These are phyloP conservation scores for Coffea canephora DNA, from an alignment of 257 asterid genomes.

Conservation along the genomic window DNA sequence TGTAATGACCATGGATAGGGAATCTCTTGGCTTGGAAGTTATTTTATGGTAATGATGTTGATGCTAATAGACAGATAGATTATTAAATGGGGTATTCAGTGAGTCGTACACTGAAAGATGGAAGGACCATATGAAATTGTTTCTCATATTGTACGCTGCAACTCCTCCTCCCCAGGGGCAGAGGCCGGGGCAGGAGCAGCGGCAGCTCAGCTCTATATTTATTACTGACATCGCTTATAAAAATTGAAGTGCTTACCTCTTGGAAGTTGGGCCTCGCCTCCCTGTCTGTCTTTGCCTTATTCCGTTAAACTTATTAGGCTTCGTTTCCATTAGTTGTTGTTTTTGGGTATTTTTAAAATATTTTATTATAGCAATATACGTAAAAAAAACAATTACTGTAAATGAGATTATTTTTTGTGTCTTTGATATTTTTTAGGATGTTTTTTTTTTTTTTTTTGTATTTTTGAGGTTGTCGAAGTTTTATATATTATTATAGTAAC, in stretches of 20 bases:
- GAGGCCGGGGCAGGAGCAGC: not conserved
- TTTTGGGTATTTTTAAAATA: too few species aligned
- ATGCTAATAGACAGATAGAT: not conserved
- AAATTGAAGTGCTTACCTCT: not conserved
- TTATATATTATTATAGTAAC: too few species aligned
- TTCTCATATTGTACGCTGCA: not conserved
- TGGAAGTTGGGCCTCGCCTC: not conserved
- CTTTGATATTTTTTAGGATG: too few species aligned
- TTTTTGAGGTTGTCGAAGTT: too few species aligned
- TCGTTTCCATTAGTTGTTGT: too few species aligned
- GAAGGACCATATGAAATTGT: conserved; percentile 12
- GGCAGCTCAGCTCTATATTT: conserved; percentile 8
- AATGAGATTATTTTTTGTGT: too few species aligned
- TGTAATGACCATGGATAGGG: not conserved
- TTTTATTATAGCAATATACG: too few species aligned
- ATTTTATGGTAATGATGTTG: not conserved
- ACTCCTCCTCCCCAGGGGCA: conserved; percentile 9
- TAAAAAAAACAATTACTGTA: too few species aligned
- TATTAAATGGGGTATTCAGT: not conserved
- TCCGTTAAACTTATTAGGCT: not conserved
- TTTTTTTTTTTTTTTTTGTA: too few species aligned
- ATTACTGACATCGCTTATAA: conserved; percentile 2
- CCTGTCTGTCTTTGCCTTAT: not conserved
- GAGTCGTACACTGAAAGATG: conserved; percentile 24
- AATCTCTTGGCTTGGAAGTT: not conserved